Evolutionary conservation across 306 rosid genomes (phyloP).

Genomic region (Styphnolobium japonicum): DNA sequence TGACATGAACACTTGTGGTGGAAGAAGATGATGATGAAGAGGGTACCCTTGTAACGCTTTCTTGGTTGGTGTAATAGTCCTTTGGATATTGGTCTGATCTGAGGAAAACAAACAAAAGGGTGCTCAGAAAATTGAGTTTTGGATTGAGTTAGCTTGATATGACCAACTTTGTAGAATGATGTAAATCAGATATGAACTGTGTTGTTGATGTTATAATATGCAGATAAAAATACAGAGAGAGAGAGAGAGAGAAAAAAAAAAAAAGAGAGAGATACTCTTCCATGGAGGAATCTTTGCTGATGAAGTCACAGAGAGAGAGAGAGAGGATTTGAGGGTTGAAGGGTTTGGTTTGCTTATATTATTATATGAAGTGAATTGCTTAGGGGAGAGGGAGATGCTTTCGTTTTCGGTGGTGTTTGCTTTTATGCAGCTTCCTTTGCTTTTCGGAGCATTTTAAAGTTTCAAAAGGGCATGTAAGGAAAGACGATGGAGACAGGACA

Average conservation of each 20-base stretch:
- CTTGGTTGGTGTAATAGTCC: constrained; percentile 14
- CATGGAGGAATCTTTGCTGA: constrained; percentile 17
- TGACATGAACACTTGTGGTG: constrained; percentile 82
- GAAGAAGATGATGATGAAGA: constrained; percentile 32
- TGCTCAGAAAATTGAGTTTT: background rate
- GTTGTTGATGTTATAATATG: background rate
- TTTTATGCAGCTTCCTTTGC: too few species aligned
- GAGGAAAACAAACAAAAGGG: background rate
- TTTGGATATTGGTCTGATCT: constrained; percentile 68
- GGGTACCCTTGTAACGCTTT: background rate
- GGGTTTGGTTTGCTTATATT: background rate
- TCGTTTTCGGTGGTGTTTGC: too few species aligned
- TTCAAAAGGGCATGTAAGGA: too few species aligned
- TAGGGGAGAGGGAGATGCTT: background rate
- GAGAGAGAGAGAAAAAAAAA: background rate
- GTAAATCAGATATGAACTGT: background rate
- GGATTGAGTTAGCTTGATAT: background rate
- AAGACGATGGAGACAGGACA: too few species aligned
- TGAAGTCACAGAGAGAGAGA: background rate
- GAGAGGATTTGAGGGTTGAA: background rate
- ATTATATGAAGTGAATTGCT: background rate
- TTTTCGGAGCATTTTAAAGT: too few species aligned
- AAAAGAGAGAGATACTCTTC: constrained; percentile 20
- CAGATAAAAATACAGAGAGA: too few species aligned
- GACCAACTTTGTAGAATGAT: background rate